Evolutionary conservation across 192 early-diverging fungal genomes (phyloP), one percentile per base, ranked within the genome.

Genomic region (Umbelopsis isabellina): DNA sequence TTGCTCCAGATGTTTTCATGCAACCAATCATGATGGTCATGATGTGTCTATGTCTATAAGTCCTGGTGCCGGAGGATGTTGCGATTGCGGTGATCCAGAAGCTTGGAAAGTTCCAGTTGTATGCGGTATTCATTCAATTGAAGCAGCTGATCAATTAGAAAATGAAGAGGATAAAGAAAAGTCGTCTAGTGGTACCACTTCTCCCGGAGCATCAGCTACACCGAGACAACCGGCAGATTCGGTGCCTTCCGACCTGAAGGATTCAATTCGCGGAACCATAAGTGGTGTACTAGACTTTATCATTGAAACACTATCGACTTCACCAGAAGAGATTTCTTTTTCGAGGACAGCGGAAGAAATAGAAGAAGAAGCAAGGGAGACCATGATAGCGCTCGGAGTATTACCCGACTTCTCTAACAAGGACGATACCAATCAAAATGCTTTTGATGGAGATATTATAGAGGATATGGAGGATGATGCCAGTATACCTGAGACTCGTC

Each of bases 61-160:
- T 53, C 81, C 86, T 49, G 91, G 92, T 10, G 85, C 83, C 9
- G 95, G 95, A 33, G 98, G 98, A 1, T 99, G 95, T 81, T 99
- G 98, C 79, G 98, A 99, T 80, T 99, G 98, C 77, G 97, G 96
- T 35, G 98, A 99, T 75, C 84, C 90, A 3, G 97, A 98, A 80
- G 98, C 97, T 41, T 98, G 96, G 96, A 91, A 90, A 69, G 83
- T 93, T 15, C 90, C 90, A n/a, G 79, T 95, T 15, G 76, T 86
- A 37, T 99, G 98, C 77, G 84, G 83, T 64, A 95, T 93, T 77
- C 97, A 99, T 73, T 89, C 88, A 52, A 0, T 65, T 21, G 18
- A 50, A 61, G 55, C 55, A 6, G 27, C 25, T 8, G 18, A 33
- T 33, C 55, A 33, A 35, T 16, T 30, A n/a, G 55, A 30, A 16